Evolutionary conservation across 139 green algal species (phyloP).

Genomic region (Ulvella scutata): DNA sequence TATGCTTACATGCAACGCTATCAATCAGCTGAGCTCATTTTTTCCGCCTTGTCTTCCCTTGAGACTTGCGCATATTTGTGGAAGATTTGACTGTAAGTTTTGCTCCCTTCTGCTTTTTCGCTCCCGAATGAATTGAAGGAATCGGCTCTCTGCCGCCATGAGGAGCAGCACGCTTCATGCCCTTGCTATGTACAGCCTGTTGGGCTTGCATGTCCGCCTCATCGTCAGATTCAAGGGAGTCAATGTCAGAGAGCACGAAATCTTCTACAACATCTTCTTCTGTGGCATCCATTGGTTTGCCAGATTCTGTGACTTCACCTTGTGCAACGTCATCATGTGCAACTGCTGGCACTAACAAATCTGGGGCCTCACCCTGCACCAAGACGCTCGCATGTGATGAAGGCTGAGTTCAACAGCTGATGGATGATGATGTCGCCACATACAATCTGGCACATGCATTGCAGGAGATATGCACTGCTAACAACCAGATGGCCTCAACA

Average conservation of each 20-base stretch:
- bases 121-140: background rate
- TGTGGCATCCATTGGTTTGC: too few relatives aligned
- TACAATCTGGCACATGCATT: background rate
- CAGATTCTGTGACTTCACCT: background rate
- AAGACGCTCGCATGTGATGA: too few relatives aligned
- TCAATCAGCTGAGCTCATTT: background rate
- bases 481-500: background rate
- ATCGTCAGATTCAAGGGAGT: too few relatives aligned
- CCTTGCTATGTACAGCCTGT: background rate
- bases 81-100: background rate
- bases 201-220: background rate
- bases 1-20: background rate
- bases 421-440: too few relatives aligned
- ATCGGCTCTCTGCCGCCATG: background rate
- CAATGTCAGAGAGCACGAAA: background rate
- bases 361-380: background rate
- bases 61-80: background rate
- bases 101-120: background rate
- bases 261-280: background rate
- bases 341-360: background rate
- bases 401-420: too few relatives aligned
- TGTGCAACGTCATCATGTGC: background rate
- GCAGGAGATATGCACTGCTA: background rate
- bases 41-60: background rate
- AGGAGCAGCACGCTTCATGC: background rate